These are phyloP conservation scores for Fusarium hainanense DNA, from an alignment of 2,329 filamentous ascomycete species.

Conservation along the genomic window DNA sequence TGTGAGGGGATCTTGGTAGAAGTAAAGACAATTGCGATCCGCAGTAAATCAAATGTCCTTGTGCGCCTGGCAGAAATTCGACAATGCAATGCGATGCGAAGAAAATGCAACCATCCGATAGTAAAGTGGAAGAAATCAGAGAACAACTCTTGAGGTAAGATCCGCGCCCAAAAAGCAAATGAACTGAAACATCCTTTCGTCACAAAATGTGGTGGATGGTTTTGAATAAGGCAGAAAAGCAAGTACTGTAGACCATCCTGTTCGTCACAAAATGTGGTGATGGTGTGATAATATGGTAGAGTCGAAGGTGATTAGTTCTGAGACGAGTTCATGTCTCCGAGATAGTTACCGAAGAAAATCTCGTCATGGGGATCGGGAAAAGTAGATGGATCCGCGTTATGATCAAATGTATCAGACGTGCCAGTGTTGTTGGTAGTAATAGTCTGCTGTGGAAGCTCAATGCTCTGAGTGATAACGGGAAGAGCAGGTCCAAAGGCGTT, in stretches of 20 bases:
- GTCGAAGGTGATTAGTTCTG: neutral
- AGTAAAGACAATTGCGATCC: neutral
- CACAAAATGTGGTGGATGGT: neutral
- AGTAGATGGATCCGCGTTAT: neutral
- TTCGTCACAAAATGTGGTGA: neutral
- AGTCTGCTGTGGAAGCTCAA: neutral
- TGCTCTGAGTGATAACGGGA: neutral
- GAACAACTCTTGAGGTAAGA: neutral
- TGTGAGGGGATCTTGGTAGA: neutral
- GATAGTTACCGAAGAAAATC: neutral
- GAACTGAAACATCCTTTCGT: neutral
- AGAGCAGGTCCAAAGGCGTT: neutral
- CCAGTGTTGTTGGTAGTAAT: neutral
- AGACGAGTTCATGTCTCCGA: neutral
- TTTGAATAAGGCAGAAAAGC: too few species aligned
- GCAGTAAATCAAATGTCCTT: neutral
- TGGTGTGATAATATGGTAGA: neutral
- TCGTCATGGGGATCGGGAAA: neutral
- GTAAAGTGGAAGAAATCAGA: neutral
- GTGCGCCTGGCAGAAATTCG: neutral
- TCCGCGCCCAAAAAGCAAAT: neutral
- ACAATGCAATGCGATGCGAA: neutral
- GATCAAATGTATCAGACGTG: neutral
- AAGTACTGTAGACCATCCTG: too few species aligned
- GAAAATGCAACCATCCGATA: neutral